Percentiles rank a stretch among this genome's conserved stretches.
Conservation (phyloP, 148 eudicot species). For the Rhododendron kiyosumense region DNA sequence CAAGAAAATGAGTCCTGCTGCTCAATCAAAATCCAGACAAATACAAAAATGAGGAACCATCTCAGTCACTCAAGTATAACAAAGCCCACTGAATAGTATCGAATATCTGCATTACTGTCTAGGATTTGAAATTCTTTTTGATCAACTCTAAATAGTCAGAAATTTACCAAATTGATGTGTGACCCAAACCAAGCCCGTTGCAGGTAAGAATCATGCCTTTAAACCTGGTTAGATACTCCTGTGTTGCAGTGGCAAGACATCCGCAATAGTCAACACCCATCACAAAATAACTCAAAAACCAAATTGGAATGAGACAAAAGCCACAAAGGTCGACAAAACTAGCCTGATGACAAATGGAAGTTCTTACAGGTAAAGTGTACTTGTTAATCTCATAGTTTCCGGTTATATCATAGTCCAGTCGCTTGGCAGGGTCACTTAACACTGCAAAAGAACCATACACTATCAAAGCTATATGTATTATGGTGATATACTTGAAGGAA, state of each 20-base stretch:
- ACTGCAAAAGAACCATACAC: slow-evolving; percentile 26
- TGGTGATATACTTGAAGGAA: neutral
- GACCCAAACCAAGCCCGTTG: slow-evolving; percentile 61
- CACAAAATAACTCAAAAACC: neutral
- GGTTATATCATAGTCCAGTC: slow-evolving; percentile 52
- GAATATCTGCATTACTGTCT: neutral
- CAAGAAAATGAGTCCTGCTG: neutral
- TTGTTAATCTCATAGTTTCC: slow-evolving; percentile 56
- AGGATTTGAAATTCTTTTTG: neutral
- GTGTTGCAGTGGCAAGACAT: slow-evolving; percentile 7
- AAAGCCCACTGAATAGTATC: neutral
- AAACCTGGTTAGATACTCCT: slow-evolving; percentile 60
- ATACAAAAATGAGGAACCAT: neutral
- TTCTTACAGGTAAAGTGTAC: slow-evolving; percentile 45
- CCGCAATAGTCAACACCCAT: slow-evolving; percentile 5
- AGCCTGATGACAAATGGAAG: neutral
- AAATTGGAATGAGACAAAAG: neutral
- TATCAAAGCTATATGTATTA: neutral
- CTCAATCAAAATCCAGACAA: neutral
- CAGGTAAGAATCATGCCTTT: slow-evolving; percentile 65
- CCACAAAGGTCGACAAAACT: neutral
- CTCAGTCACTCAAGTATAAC: neutral
- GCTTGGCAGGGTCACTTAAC: slow-evolving; percentile 53
- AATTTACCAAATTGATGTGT: slow-evolving; percentile 34
- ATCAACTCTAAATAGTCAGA: neutral